Base-by-base conservation (phyloP, 2,329 filamentous ascomycete genomes). In the Hypoxylon sp. region DNA sequence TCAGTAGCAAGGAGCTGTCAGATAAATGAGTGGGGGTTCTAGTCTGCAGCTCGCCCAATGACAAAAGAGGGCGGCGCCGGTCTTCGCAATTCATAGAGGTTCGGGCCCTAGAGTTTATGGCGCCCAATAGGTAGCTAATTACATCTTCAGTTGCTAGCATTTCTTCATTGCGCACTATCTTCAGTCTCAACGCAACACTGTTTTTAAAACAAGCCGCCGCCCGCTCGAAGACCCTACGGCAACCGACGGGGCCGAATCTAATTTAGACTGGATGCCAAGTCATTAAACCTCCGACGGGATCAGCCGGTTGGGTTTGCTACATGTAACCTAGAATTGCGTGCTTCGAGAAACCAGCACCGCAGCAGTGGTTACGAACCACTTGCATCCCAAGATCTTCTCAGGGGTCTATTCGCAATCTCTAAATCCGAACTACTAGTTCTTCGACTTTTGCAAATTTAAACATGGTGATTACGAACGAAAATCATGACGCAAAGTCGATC, bases 181-280 rank as follows among this genome's bases (percentile, higher is more conserved):
- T 47, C 46, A 31, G 6, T 32, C 13, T 27, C 39, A 37, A 60
- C 13, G 21, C 6, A 35, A n/a, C 24, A 31, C n/a, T n/a, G n/a
- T n/a, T n/a, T 5, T 13, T n/a, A n/a, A 27, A 46, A 21, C 24
- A n/a, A 56, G 5, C 31, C 15, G 13, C 35, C 54, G 11, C 51
- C 31, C 47, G 27, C n/a, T 24, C 66, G 61, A 70, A 68, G 50
- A 65, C 74, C 74, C 75, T 72, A 19, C 74, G 75, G 72, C 60
- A 57, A 72, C 73, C 75, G 72, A 50, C 73, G 74, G 74, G 74
- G 19, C 52, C 8, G 37, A 58, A 42, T 24, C 24, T 42, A 56
- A 19, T 39, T 50, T 24, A n/a, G 60, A 55, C 2, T 10, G 13
- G 31, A 44, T 50, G n/a, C 19, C 39, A 60, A 59, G 21, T 51